Evolutionary conservation across 495 filamentous ascomycete genomes (phyloP), one percentile per base, ranked within the genome.

Genomic region (Lentithecium fluviatile): DNA sequence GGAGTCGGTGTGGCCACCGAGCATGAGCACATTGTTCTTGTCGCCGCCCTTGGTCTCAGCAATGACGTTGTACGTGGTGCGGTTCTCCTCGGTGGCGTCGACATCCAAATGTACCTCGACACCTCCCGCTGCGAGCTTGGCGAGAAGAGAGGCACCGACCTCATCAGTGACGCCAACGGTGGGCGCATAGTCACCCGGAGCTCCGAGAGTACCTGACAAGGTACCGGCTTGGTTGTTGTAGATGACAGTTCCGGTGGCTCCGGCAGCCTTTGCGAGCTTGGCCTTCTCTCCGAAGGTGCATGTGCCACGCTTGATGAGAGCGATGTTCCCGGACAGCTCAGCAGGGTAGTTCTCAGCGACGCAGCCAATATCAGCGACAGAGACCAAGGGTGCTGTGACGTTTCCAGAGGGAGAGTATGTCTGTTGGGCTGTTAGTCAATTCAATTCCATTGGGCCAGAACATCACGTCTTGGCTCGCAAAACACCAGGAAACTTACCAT

Each of bases 1-100:
- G 7, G 85, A 88, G 75, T 90, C 87, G 25, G 79, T 79, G 72
- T 90, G 88, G 5, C 80, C 85, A 45, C 86, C 87, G 0, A 88
- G 67, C 2, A 81, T 72, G 49, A 90, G 71, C 17, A 86, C 77
- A 65, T 88, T 88, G 56, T 84, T 73, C 21, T 83, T 79, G 72
- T 90, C 83, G 52, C 87, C 88, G 7, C 66, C 72, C 64, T 85
- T 86, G 34, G 85, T 84, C 67, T 83, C 79, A 11, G 86, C 88
- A 53, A 89, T 77, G 21, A 90, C 83, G 62, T 90, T 89, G 75
- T 78, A 79, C 0, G 60, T 72, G 24, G 56, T 58, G 37, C 48
- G 26, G 40, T 56, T 59, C 47, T 56, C 78, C 7, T 75, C 58
- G 40, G 75, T 67, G 36, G 76, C 69, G 42, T 81, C 61, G 2